phyloP scores from a whole-genome alignment of 805 yeast species.

The Hyphopichia homilentoma region DNA sequence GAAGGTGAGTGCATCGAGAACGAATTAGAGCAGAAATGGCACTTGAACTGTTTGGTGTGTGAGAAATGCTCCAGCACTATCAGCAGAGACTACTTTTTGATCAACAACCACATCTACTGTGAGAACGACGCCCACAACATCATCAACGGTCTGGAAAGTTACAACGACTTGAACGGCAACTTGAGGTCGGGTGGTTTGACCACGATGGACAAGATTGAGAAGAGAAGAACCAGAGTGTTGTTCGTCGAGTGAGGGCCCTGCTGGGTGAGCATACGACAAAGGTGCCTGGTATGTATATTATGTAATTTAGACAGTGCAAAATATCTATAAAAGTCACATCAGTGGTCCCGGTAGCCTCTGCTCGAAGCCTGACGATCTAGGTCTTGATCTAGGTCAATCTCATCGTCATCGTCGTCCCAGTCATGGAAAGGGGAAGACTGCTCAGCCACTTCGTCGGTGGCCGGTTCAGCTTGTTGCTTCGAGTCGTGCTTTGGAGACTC shows the following conservation, averaged over 20 bases:
- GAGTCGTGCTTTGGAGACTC: not conserved
- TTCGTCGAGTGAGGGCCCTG: constrained; percentile 21
- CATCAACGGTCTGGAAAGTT: constrained; percentile 20
- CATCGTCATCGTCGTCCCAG: too few species aligned
- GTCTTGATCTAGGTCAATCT: too few species aligned
- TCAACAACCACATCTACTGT: constrained; percentile 49
- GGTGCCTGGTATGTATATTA: constrained; percentile 3
- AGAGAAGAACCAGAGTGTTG: constrained; percentile 40
- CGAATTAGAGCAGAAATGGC: constrained; percentile 69
- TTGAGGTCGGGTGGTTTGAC: constrained; percentile 16
- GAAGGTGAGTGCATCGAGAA: constrained; percentile 90
- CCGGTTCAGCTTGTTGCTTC: too few species aligned
- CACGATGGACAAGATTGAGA: constrained; percentile 35
- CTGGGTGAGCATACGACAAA: too few species aligned
- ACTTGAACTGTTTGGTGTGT: constrained; percentile 70
- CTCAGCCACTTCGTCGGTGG: too few species aligned
- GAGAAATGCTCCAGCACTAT: constrained; percentile 51
- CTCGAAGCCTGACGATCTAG: too few species aligned
- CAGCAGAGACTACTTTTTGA: constrained; percentile 50
- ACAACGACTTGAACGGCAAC: constrained; percentile 18
- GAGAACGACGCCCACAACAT: constrained; percentile 40
- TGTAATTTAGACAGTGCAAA: too few species aligned
- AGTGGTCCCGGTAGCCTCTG: constrained; percentile 1
- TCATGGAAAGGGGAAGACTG: too few species aligned
- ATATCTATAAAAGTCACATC: too few species aligned